Base-by-base conservation (phyloP, 1,284 basidiomycete species). In the Malassezia yamatoensis region DNA sequence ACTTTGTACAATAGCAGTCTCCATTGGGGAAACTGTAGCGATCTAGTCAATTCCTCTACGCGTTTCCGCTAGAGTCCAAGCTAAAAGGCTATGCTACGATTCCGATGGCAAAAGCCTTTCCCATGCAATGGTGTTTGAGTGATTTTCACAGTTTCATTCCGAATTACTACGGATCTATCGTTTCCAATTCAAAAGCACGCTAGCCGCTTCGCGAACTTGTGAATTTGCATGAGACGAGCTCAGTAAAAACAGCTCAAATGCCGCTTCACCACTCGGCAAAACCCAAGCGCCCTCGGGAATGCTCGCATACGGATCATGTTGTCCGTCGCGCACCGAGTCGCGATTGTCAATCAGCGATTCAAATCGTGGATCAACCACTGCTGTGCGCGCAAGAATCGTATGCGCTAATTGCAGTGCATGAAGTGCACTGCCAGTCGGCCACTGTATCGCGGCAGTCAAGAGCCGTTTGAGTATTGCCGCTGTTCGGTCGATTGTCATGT, bases 401-500 rank as follows among this genome's bases (percentile, higher is more conserved):
- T 78, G 78, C 7, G 91, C 83, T 63, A 93, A 87, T 29, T 81
- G 81, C 33, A 96, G 75, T 15, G 85, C 78, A 41, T 84, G 83
- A 44, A 84, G 76, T 18, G 83, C 81, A 10, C 82, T 80, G 1
- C 76, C 67, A 1, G 87, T 79, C 0, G 91, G 83, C 82, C 89
- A 88, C 68, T 86, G 83, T 44, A 96, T 78, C 12, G 85, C 83
- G 24, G 84, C 84, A 45, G 81, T 82, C 29, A 90, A 78, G 39
- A 98, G 80, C 24, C 94, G 85, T 77, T 96, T 96, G 53, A 86
- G 81, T 75, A 98, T 96, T 2, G 91, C 88, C 18, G 89, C 88
- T 21, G 83, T 81, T 61, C 90, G 84, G 80, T 84, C 85, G 13
- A 87, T 80, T 2, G 90, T 83, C 76, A 61, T 76, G 61, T 38